phyloP scores from a whole-genome alignment of 169 alveolate genomes.

The Neospora caninum region DNA sequence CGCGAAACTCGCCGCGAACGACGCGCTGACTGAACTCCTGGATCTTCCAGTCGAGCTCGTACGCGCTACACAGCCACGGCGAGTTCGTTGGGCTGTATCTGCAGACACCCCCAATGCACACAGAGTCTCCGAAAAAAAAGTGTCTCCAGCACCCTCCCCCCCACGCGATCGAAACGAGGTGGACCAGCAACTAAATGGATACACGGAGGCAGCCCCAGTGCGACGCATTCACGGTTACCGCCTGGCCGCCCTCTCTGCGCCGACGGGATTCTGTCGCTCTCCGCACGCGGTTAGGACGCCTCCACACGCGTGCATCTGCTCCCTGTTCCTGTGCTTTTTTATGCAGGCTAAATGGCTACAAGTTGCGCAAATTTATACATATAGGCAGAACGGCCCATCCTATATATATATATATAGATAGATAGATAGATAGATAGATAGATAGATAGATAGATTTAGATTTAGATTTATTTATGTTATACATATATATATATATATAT shows the following conservation, averaged over 20 bases:
- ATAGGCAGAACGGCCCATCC: neutral
- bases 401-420: neutral
- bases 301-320: too few species aligned
- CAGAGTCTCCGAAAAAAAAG: neutral
- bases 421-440: neutral
- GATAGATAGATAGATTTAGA: neutral
- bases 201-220: too few species aligned
- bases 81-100: constrained; percentile 77
- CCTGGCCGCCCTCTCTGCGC: too few species aligned
- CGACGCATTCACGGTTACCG: too few species aligned
- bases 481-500: neutral
- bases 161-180: neutral
- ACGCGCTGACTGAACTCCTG: constrained; percentile 81
- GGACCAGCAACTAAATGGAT: neutral
- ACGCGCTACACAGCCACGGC: constrained; percentile 89
- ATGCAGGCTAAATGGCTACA: neutral
- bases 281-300: too few species aligned
- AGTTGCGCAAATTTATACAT: neutral
- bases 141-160: neutral
- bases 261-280: too few species aligned
- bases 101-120: neutral
- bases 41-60: constrained; percentile 83
- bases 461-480: neutral
- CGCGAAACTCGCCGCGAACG: constrained; percentile 71
- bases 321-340: too few species aligned